phyloP scores from a whole-genome alignment of 768 basidiomycete species.

The Asterophora parasitica region DNA sequence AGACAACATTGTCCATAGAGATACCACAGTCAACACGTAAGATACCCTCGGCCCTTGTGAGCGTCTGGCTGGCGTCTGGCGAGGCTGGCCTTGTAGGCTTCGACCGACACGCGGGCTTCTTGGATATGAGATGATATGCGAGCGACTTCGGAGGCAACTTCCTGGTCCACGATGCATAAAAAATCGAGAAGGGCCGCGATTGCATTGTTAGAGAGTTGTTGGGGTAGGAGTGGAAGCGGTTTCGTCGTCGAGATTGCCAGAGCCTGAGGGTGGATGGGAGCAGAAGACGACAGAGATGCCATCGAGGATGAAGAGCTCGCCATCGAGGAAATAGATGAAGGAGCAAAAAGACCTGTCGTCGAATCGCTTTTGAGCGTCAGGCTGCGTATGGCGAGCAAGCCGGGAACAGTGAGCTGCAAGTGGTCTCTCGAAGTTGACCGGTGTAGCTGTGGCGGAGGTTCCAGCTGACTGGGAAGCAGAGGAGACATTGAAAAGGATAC shows the following conservation, averaged over 20 bases:
- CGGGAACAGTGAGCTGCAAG: not conserved
- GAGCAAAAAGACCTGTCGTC: not conserved
- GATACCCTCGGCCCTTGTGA: too few relatives aligned
- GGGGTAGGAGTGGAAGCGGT: conserved; percentile 7
- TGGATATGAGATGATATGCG: conserved; percentile 20
- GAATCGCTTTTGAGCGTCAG: not conserved
- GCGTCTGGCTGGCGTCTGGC: not conserved
- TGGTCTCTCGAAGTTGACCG: not conserved
- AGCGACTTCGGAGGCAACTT: conserved; percentile 22
- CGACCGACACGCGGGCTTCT: conserved; percentile 18
- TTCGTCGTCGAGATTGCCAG: not conserved
- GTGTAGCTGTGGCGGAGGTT: not conserved
- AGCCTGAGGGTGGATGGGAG: not conserved
- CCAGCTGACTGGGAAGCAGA: conserved; percentile 17
- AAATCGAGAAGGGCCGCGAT: conserved; percentile 22
- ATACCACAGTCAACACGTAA: too few relatives aligned
- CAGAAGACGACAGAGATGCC: conserved; percentile 1
- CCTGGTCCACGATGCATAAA: conserved; percentile 30
- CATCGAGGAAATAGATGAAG: not conserved
- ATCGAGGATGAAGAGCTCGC: not conserved
- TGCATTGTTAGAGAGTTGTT: not conserved
- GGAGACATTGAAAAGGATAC: conserved; percentile 26
- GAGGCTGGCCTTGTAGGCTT: conserved; percentile 18
- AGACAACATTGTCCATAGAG: too few relatives aligned
- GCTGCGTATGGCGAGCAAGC: conserved; percentile 1